Evolutionary conservation across 176 grass and related monocot genomes (phyloP), one percentile per base, ranked within the genome.

Genomic region (Saccharum officinarum): DNA sequence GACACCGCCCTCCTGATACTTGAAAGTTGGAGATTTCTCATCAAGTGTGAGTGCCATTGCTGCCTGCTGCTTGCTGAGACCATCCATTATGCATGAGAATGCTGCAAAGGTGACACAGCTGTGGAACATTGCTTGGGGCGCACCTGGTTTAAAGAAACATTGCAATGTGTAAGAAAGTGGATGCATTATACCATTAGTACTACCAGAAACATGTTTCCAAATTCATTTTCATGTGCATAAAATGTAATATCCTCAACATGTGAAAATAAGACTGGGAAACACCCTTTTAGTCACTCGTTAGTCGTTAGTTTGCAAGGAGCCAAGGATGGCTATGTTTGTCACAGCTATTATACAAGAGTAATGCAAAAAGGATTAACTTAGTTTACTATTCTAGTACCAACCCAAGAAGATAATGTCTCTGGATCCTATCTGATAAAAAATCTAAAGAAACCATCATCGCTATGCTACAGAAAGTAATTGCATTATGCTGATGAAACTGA

Each of bases 71-170:
- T 95, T 95, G 77, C 90, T 98, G 59, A 98, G 89, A 2, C 91
- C 95, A 28, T 95, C 95, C 87, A 98, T 93, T 47, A 98, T 76
- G 47, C 89, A 95, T 20, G 95, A 98, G 75, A 98, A 98, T 17
- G 87, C 88, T 20, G 91, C 91, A 4, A 98, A 98, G 60, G 93
- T 95, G 25, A 90, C 54, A 18, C 91, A 98, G 73, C 93, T 92
- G 63, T 95, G 95, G 66, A 98, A 83, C 87, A 95, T 86, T 60
- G 91, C 83, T 49, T 93, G 85, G 50, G 93, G 95, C 5, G 89
- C 91, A 71, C 92, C 95, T 98, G 90, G 25, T 74, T 36, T 15
- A 37, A 49, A 76, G 13, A 84, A 72, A 84, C 31, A 47, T 47
- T 20, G 13, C 37, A 86, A 60, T 28, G 60, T 62, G 80, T 23